Evolutionary conservation across 495 filamentous ascomycete species (phyloP), one percentile per base, ranked within the genome.

Genomic region (Bombardia bombarda): DNA sequence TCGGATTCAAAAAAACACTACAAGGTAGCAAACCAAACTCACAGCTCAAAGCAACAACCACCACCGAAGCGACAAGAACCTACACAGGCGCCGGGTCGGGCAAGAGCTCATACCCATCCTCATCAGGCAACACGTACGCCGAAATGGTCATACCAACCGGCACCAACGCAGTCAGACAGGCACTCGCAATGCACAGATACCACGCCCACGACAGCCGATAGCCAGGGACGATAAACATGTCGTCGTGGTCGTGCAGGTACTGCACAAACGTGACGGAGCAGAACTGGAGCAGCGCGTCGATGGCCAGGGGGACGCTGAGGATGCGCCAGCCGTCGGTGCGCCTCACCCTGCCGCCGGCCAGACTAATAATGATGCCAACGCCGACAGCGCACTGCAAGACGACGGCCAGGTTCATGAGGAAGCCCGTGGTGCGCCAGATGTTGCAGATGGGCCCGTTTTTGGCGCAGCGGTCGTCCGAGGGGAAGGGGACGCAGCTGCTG

Each of bases 361-460:
- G 61, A 25, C 93, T 77, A 17, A 87, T 73, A 33, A 83, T 51
- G 60, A 86, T 93, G 3, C 81, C 73, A 10, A 93, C 79, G 13
- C 93, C 57, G 32, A 77, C 79, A 40, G 83, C 83, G 14, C 85
- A 73, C 65, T 95, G 79, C 22, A 89, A 49, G 28, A 94, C 77
- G 25, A 86, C 72, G 19, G 84, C 76, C 49, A 95, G 84, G 40
- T 75, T 83, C 78, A 94, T 87, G 40, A 94, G 65, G 60, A 94
- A 95, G 8, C 84, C 88, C 42, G 87, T 79, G 32, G 80, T 82
- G 24, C 86, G 77, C 90, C 90, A 97, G 77, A 93, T 84, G 47
- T 78, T 83, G 66, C 90, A 95, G 71, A 97, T 95, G 62, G 80
- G 78, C 22, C 85, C 89, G 66, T 87, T 84, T 38, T 76, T 70